Conservation (phyloP, 306 rosid species). For the Acacia crassicarpa region DNA sequence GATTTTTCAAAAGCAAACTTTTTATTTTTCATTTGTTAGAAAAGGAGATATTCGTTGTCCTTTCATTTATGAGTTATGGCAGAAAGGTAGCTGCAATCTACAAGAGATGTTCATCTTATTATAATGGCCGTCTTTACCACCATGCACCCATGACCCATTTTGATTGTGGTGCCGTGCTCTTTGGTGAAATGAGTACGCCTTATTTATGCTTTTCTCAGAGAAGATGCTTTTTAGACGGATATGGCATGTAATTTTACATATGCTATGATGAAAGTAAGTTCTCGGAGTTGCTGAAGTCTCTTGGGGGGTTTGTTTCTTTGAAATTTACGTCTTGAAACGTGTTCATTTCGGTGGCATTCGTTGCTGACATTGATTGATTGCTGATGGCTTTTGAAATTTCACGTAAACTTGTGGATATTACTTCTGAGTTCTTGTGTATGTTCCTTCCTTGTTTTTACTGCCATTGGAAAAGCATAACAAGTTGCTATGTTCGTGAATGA, state of each 20-base stretch:
- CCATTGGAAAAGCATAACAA: constrained; percentile 7
- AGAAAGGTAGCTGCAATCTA: constrained; percentile 19
- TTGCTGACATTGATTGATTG: constrained; percentile 24
- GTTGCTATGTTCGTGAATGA: constrained; percentile 17
- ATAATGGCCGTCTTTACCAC: not conserved
- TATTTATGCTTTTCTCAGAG: constrained; percentile 30
- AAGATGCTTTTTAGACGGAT: constrained; percentile 28
- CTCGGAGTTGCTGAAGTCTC: constrained; percentile 22
- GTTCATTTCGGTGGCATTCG: constrained; percentile 16
- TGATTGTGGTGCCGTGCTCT: not conserved
- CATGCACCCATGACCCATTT: constrained; percentile 11
- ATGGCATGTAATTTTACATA: constrained; percentile 10
- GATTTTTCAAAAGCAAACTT: constrained; percentile 26
- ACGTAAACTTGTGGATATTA: not conserved
- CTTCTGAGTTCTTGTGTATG: not conserved
- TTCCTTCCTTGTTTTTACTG: constrained; percentile 11
- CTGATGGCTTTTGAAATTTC: constrained; percentile 18
- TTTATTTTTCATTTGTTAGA: not conserved
- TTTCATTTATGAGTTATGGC: constrained; percentile 18
- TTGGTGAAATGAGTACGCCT: constrained; percentile 34
- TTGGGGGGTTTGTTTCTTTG: constrained; percentile 20
- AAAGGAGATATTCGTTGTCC: not conserved
- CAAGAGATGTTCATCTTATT: constrained; percentile 11
- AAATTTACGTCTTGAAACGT: not conserved
- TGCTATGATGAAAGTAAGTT: not conserved